Evolutionary conservation across 495 filamentous ascomycete genomes (phyloP), one percentile per base, ranked within the genome.

Genomic region (Filosporella fistucella): DNA sequence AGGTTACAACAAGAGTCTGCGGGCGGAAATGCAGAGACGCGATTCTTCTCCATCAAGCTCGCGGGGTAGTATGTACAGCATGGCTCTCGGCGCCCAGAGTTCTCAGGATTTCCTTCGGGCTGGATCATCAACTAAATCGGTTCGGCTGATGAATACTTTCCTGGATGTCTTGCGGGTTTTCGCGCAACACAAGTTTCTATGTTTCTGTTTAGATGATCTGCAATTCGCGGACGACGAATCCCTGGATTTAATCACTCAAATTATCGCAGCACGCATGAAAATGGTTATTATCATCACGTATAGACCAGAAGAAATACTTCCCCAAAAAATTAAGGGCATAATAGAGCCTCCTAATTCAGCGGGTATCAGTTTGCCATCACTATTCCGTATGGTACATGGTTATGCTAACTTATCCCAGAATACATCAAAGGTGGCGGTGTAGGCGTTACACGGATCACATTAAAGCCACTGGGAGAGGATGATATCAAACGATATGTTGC

Each of bases 211-310:
- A 5, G 90, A 96, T 57, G 89, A 96, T 60, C 68, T 94, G 14
- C 88, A 95, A 55, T 89, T 84, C 59, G 87, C 88, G 14, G 90
- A 96, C 56, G 79, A 86, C 36, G 90, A 96, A 56, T 89, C 84
- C 4, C 65, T 88, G 29, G 87, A 95, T 37, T 67, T 95, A 47
- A 80, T 95, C 20, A 72, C 78, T 42, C 81, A 84, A 54, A 85
- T 94, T 32, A 75, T 94, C 14, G 66, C 68, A 34, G 76, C 81
- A 4, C 82, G 81, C 55, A 72, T 95, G 21, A 86, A 85, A 4
- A 84, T 93, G 61, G 76, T 89, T 8, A 71, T 96, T 9, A 82
- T 95, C 30, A 66, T 94, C 36, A 84, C 79, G 3, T 78, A 76
- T 56, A 70, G 77, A 14, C 70, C 74, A 7, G 78, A 80, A 12